phyloP scores from a whole-genome alignment of 371 early-diverging fungal species.

The Mucor sp. region DNA sequence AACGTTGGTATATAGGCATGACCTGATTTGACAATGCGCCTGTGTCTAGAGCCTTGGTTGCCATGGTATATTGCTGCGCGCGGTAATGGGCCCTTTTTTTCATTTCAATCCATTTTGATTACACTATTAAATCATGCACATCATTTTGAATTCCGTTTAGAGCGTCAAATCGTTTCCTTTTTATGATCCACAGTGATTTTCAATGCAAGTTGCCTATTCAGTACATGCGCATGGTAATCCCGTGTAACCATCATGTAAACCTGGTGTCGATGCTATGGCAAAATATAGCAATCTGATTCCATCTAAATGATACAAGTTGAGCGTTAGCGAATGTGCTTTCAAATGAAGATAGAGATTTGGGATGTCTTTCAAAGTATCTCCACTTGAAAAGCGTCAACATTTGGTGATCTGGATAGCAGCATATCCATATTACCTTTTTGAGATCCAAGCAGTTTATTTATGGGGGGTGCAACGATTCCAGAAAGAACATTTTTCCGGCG shows the following conservation, averaged over 20 bases:
- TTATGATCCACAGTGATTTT: not conserved
- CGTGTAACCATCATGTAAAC: not conserved
- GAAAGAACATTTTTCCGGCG: not conserved
- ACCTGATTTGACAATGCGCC: not conserved
- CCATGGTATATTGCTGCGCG: not conserved
- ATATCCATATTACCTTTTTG: not conserved
- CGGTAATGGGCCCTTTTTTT: not conserved
- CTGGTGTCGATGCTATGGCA: not conserved
- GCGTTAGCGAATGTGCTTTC: no score
- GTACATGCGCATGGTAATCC: not conserved
- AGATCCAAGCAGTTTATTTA: not conserved
- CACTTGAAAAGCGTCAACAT: not conserved
- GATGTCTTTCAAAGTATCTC: not conserved
- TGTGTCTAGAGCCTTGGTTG: not conserved
- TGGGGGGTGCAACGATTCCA: not conserved
- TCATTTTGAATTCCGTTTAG: not conserved
- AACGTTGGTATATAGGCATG: not conserved
- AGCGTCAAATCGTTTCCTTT: not conserved
- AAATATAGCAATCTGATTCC: no score
- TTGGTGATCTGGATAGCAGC: not conserved
- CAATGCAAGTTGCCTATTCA: not conserved
- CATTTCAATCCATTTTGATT: not conserved
- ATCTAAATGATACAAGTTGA: no score
- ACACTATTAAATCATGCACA: not conserved
- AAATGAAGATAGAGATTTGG: no score